Percentiles rank a stretch among this genome's conserved stretches.
phyloP scores from a whole-genome alignment of 1,284 basidiomycete species.

The Ustilago shanxiensis region DNA sequence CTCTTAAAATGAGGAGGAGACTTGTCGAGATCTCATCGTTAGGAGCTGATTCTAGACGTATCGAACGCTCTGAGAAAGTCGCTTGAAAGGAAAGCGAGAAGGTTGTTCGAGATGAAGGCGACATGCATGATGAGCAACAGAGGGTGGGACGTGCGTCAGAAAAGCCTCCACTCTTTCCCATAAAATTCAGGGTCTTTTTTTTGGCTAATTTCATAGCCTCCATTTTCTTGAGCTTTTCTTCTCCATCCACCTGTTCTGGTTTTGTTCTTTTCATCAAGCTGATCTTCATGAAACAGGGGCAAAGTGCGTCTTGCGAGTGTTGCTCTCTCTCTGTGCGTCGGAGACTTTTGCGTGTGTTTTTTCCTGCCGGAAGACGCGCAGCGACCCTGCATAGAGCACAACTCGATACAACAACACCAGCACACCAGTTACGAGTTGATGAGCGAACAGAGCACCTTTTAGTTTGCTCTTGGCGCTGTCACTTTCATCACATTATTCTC shows the following conservation, averaged over 20 bases:
- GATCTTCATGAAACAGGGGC: background rate
- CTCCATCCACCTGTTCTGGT: background rate
- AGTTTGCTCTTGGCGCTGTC: constrained; percentile 1
- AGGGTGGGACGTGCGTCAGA: constrained; percentile 1
- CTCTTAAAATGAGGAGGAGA: background rate
- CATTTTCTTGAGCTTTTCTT: background rate
- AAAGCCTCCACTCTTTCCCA: background rate
- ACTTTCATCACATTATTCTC: background rate
- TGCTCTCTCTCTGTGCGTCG: background rate
- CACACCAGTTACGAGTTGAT: too few relatives aligned
- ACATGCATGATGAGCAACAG: background rate
- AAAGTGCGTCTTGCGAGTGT: background rate
- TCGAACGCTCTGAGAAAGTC: too few relatives aligned
- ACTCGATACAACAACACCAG: background rate
- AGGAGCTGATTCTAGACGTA: too few relatives aligned
- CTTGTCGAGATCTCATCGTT: background rate
- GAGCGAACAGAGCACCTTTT: background rate
- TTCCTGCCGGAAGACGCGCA: constrained; percentile 22
- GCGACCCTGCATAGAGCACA: constrained; percentile 30
- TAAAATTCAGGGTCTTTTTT: background rate
- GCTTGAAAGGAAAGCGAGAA: too few relatives aligned
- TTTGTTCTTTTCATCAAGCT: too few relatives aligned
- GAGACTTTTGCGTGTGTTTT: constrained; percentile 5
- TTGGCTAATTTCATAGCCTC: background rate
- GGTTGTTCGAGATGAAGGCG: background rate